Base-by-base conservation (phyloP, 257 asterid species). In the Misopates orontium region DNA sequence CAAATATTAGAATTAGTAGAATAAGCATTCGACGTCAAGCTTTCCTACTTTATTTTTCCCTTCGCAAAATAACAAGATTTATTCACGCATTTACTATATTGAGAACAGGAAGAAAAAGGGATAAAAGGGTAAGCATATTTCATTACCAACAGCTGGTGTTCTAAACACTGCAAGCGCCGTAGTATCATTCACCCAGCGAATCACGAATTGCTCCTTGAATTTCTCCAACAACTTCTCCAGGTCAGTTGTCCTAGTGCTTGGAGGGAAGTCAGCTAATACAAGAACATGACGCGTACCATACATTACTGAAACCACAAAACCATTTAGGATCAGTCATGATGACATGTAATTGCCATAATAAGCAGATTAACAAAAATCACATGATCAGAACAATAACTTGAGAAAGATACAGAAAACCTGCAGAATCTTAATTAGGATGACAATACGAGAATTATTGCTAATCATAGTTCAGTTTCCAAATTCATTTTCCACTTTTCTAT, bases 171-270 rank as follows among this genome's bases (percentile, higher is more conserved):
- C 99, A 73, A 94, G 93, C 48, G 99, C 84, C 40, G 76, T 77
- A 9, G 87, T 84, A 70, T 87, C 99, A 70, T 85, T 90, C 75
- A 90, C 85, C 99, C 99, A 94, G 42, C 95, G 93, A 73, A 94
- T 88, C 65, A 71, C 89, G 58, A 90, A 76, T 52, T 78, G 78
- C 62, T 86, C 93, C 77, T 88, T 94, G 83, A 82, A 91, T 73
- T 75, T 76, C 44, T 68, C 82, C 28, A 94, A 74, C 78, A 80
- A 16, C 78, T 76, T 88, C 90, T 94, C 98, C 16, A 94, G 78
- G 74, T 86, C 96, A 64, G 77, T 77, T 47, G 95, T 86, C 72
- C 78, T 78, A 25, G 87, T 88, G 82, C 89, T 90, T 42, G 67
- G 84, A 42, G 89, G 84, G 68, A 90, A 80, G 74, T 72, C 91